Conservation (phyloP, 2,329 filamentous ascomycete genomes). For the Pseudogymnoascus sp. region DNA sequence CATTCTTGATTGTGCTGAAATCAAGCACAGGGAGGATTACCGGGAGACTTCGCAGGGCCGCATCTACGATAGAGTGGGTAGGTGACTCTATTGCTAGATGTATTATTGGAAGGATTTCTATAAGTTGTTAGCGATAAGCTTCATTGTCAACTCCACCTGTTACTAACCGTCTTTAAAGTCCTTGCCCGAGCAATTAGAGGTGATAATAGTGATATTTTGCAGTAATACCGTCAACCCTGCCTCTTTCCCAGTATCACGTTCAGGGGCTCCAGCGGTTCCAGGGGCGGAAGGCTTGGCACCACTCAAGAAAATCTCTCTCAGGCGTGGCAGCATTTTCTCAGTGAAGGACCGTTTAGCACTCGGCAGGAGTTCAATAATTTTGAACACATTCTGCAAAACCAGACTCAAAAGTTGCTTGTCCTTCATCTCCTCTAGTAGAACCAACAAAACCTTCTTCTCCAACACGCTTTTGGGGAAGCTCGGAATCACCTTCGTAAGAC, state of each 20-base stretch:
- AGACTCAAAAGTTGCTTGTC: slow-evolving; percentile 79
- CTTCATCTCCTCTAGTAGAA: slow-evolving; percentile 85
- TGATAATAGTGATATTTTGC: slow-evolving; percentile 70
- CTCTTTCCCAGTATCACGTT: slow-evolving; percentile 77
- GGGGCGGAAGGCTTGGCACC: slow-evolving; percentile 43
- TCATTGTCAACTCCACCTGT: neutral
- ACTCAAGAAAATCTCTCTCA: slow-evolving; percentile 75
- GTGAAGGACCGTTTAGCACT: slow-evolving; percentile 71
- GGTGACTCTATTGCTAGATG: slow-evolving; percentile 77
- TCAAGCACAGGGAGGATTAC: slow-evolving; percentile 81
- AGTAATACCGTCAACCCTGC: slow-evolving; percentile 86
- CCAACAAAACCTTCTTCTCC: slow-evolving; percentile 88
- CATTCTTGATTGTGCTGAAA: slow-evolving; percentile 94
- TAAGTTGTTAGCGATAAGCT: slow-evolving; percentile 19
- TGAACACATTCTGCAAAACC: slow-evolving; percentile 87
- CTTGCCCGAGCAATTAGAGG: slow-evolving; percentile 76
- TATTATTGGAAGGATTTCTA: slow-evolving; percentile 83
- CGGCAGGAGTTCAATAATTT: slow-evolving; percentile 73
- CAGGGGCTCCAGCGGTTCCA: slow-evolving; percentile 41
- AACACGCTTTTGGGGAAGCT: slow-evolving; percentile 91
- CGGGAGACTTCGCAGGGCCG: slow-evolving; percentile 70
- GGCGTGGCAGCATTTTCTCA: slow-evolving; percentile 74
- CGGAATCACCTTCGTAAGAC: slow-evolving; percentile 75
- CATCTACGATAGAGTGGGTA: slow-evolving; percentile 83
- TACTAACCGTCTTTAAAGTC: slow-evolving; percentile 84